phyloP scores from a whole-genome alignment of 1,284 basidiomycete species.

The Ustilago shanxiensis region DNA sequence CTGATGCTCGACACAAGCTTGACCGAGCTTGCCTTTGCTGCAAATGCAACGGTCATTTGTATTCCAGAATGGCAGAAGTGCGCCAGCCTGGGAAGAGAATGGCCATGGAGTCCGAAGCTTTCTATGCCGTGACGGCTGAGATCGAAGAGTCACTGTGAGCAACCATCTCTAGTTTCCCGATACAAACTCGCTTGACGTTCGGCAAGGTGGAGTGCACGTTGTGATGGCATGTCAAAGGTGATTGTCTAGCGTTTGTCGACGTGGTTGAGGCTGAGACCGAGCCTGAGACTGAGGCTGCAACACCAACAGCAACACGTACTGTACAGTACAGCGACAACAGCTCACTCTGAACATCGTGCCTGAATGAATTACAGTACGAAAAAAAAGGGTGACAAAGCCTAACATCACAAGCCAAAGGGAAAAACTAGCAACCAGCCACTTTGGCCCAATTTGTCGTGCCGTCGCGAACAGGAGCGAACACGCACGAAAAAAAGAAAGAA shows the following conservation, averaged over 20 bases:
- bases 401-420: neutral
- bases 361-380: neutral
- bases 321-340: slow-evolving; percentile 3
- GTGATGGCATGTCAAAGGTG: neutral
- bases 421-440: slow-evolving; percentile 1
- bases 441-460: slow-evolving; percentile 15
- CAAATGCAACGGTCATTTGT: too few relatives aligned
- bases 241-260: neutral
- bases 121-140: neutral
- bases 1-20: too few relatives aligned
- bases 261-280: neutral
- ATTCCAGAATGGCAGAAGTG: neutral
- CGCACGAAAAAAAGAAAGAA: slow-evolving; percentile 6
- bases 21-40: too few relatives aligned
- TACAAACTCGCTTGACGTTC: neutral
- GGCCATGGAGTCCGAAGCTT: neutral
- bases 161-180: neutral
- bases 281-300: neutral
- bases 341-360: neutral
- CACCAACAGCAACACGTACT: neutral
- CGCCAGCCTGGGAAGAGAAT: too few relatives aligned
- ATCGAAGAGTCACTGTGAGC: neutral
- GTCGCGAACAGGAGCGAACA: neutral
- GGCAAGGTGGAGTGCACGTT: neutral
- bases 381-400: slow-evolving; percentile 34